phyloP scores from a whole-genome alignment of 139 green algal species.

The Nannochloris sp. region DNA sequence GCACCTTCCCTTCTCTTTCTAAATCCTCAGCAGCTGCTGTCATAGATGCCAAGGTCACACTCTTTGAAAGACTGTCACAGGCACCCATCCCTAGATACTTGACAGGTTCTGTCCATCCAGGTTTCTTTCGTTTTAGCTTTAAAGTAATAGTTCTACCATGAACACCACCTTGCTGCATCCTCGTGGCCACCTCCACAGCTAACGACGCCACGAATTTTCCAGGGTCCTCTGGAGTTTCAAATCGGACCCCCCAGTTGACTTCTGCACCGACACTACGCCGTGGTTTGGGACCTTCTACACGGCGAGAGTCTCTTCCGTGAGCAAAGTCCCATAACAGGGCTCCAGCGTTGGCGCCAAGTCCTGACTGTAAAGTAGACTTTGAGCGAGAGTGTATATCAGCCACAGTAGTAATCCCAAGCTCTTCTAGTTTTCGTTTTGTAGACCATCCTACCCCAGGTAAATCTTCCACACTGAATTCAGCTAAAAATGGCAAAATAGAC shows the following conservation, averaged over 20 bases:
- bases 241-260: constrained; percentile 90
- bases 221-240: constrained; percentile 48
- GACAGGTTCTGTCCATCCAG: constrained; percentile 51
- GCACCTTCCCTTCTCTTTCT: constrained; percentile 17
- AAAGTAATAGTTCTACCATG: constrained; percentile 60
- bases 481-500: neutral
- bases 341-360: constrained; percentile 75
- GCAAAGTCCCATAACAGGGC: constrained; percentile 38
- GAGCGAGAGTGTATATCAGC: constrained; percentile 35
- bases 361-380: constrained; percentile 41
- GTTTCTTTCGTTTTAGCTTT: constrained; percentile 74
- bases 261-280: constrained; percentile 75
- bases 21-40: constrained; percentile 32
- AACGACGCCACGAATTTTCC: constrained; percentile 55
- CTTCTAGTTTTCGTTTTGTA: constrained; percentile 47
- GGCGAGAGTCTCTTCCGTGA: constrained; percentile 45
- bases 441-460: constrained; percentile 85
- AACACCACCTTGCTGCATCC: constrained; percentile 33
- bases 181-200: constrained; percentile 28
- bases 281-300: constrained; percentile 32
- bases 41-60: constrained; percentile 25
- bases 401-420: constrained; percentile 50
- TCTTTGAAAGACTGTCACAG: constrained; percentile 75
- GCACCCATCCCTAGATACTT: constrained; percentile 89
- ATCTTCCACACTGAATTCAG: constrained; percentile 32